These are phyloP conservation scores for Fusarium sp. DNA, from an alignment of 2,329 filamentous ascomycete species.

Conservation along the genomic window DNA sequence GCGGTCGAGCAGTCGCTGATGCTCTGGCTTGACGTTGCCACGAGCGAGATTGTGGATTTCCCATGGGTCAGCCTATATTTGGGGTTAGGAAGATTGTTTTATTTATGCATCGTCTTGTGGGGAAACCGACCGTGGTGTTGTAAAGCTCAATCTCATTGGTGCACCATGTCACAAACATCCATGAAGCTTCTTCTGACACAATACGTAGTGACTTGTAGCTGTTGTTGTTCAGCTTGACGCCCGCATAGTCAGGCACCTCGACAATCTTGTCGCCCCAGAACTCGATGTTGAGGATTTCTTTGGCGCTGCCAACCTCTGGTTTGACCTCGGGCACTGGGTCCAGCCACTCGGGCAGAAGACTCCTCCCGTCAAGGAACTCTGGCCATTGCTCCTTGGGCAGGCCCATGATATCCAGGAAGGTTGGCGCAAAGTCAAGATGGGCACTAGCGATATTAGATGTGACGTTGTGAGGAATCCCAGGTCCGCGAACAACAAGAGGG, in stretches of 20 bases:
- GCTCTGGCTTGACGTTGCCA: conserved; percentile 15
- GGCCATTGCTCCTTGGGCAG: conserved; percentile 45
- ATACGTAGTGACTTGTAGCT: conserved; percentile 70
- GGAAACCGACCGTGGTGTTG: conserved; percentile 59
- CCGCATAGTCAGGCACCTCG: conserved; percentile 30
- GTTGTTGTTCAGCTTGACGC: conserved; percentile 55
- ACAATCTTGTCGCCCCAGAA: conserved; percentile 62
- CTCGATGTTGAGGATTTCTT: conserved; percentile 55
- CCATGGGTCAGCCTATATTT: neutral
- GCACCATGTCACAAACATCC: conserved; percentile 71
- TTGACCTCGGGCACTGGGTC: conserved; percentile 13
- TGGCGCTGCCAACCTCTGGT: conserved; percentile 36
- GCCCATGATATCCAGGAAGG: conserved; percentile 61
- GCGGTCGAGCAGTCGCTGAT: conserved; percentile 56
- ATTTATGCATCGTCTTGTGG: no score
- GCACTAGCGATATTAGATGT: conserved; percentile 60
- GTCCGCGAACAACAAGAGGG: conserved; percentile 66
- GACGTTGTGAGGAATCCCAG: conserved; percentile 58
- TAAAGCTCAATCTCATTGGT: conserved; percentile 64
- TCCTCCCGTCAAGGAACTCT: conserved; percentile 48
- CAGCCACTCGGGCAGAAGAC: conserved; percentile 19
- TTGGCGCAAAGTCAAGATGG: conserved; percentile 70
- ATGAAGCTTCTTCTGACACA: conserved; percentile 61
- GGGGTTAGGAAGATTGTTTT: no score
- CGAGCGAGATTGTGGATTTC: conserved; percentile 17